Percentiles rank a stretch among this genome's conserved stretches.
Conservation (phyloP, 2,329 filamentous ascomycete species). For the Byssoonygena ceratinophila region DNA sequence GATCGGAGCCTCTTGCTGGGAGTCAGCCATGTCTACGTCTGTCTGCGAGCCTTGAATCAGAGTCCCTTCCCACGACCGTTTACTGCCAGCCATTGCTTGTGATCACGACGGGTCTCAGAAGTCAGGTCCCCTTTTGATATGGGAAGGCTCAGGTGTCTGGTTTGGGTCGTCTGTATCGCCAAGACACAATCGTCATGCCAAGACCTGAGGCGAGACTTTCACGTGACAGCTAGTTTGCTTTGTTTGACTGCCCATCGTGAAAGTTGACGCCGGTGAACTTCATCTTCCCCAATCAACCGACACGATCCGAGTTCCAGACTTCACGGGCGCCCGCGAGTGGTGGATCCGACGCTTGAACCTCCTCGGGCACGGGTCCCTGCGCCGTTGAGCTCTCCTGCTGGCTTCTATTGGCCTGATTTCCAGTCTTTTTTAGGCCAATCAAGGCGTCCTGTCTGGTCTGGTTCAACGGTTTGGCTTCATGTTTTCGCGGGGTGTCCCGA, state of each 20-base stretch:
- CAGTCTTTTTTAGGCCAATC: background rate
- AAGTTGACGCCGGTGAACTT: too few species aligned
- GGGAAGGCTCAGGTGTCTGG: too few species aligned
- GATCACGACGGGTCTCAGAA: background rate
- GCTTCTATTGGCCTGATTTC: background rate
- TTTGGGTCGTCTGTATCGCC: too few species aligned
- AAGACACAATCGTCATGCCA: slow-evolving; percentile 3
- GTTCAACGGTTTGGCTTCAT: too few species aligned
- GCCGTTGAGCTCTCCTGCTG: background rate
- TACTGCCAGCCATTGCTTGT: slow-evolving; percentile 27
- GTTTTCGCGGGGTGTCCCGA: too few species aligned
- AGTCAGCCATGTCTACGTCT: slow-evolving; percentile 1
- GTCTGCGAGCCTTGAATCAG: slow-evolving; percentile 15
- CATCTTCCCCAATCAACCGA: background rate
- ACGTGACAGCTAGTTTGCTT: background rate
- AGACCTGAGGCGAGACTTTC: background rate
- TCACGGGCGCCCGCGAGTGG: background rate
- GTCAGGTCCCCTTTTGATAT: too few species aligned
- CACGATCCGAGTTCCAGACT: background rate
- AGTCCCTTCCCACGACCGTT: slow-evolving; percentile 33
- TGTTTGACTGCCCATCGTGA: background rate
- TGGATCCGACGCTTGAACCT: background rate
- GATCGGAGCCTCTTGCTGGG: slow-evolving; percentile 33
- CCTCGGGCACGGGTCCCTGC: background rate
- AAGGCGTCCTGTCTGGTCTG: background rate